A percentile compares a stretch with the other conserved stretches of the same genome.
Evolutionary conservation across 768 basidiomycete species (phyloP).

Genomic region (Mycena floridula): DNA sequence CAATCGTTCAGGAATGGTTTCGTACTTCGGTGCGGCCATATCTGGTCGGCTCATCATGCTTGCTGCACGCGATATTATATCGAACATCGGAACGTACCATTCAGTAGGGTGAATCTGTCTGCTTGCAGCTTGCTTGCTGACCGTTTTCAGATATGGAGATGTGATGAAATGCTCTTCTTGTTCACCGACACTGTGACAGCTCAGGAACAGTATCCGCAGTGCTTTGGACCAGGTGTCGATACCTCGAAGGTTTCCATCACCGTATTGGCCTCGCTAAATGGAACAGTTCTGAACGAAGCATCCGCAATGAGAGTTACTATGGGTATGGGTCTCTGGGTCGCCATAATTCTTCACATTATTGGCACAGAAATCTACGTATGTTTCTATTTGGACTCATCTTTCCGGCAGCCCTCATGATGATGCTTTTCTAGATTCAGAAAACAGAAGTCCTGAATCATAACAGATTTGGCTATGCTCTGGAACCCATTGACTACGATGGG

Average conservation of each 20-base stretch:
- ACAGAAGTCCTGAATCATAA: background rate
- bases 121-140: background rate
- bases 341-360: conserved; percentile 15
- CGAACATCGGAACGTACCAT: conserved; percentile 17
- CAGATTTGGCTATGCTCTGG: background rate
- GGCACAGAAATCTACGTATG: conserved; percentile 18
- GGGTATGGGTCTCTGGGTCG: conserved; percentile 22
- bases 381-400: background rate
- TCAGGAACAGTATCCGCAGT: conserved; percentile 13
- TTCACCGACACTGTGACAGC: conserved; percentile 5
- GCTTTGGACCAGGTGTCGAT: conserved; percentile 7
- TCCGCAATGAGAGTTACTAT: conserved; percentile 14
- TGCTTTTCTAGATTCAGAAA: background rate
- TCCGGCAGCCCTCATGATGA: background rate
- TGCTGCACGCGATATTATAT: conserved; percentile 11
- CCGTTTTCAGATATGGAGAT: conserved; percentile 15
- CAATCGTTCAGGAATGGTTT: conserved; percentile 17
- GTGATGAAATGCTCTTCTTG: conserved; percentile 17
- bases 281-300: conserved; percentile 9
- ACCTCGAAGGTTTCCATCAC: conserved; percentile 10
- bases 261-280: conserved; percentile 14
- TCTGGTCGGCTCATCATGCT: conserved; percentile 14
- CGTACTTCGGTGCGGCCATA: conserved; percentile 12
- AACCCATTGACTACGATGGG: background rate
- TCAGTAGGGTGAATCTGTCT: conserved; percentile 9